Evolutionary conservation across 129 eudicot genomes (phyloP), one percentile per base, ranked within the genome.

Genomic region (Flaveria bidentis): DNA sequence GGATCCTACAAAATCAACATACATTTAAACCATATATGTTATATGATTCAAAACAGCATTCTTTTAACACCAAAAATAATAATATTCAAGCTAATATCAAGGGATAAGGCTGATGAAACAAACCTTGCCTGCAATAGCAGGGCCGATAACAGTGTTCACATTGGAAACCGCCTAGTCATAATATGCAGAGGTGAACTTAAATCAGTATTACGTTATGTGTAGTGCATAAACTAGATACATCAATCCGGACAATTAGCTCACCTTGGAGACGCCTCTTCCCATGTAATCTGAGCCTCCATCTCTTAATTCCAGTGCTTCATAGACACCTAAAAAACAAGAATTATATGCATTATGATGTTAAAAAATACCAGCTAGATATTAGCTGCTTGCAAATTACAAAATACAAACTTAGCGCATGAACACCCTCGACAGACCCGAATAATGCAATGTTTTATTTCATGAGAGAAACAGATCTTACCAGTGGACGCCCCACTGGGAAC

Each of bases 401-500:
- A 22, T 57, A 57, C 28, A 57, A 25, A 42, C n/a, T 1, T 28
- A 16, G 47, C 2, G 9, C 47, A 2, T 44, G 33, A 28, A 28
- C 33, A 2, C 33, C 4, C 4, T 28, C 33, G 33, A 28, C 4
- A 28, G 33, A 28, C 13, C 2, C 12, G 53, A 13, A 0, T 2
- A 13, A 2, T 49, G 16, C 16, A 69, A 69, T 42, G 6, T 33
- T 14, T 50, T 14, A n/a, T 26, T 73, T 71, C 33, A 80, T 49
- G 50, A 78, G 2, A 51, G 1, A 9, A 25, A 60, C 36, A 66
- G 61, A 68, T 83, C 80, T 80, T 78, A 93, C 98, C 98, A 1
- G 97, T 93, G 81, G 98, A 91, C 82, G 98, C 98, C 58, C 97
- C 98, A 84, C 98, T 90, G 2, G 98, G 98, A 70, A 93, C 98